phyloP scores from a whole-genome alignment of 179 eudicot genomes.

The Beta macrorhiza region DNA sequence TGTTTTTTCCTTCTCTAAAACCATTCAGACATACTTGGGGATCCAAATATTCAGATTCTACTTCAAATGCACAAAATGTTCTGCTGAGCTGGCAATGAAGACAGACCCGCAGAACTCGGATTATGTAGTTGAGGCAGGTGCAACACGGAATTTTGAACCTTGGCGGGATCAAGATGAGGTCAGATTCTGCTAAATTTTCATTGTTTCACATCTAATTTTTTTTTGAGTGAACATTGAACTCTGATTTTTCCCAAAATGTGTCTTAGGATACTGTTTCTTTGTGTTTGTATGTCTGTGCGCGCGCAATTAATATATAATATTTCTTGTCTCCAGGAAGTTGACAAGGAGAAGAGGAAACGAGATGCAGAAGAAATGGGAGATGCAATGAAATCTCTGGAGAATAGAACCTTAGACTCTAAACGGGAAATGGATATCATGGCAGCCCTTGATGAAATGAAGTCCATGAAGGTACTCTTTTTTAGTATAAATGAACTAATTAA shows the following conservation, averaged over 20 bases:
- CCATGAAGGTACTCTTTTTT: conserved; percentile 62
- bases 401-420: conserved; percentile 83
- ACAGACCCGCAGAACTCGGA: conserved; percentile 95
- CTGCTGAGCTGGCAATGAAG: conserved; percentile 78
- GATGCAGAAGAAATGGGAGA: conserved; percentile 94
- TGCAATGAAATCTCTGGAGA: conserved; percentile 96
- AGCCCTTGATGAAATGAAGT: conserved; percentile 91
- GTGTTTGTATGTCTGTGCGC: not conserved
- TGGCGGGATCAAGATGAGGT: conserved; percentile 96
- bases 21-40: conserved; percentile 80
- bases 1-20: not conserved
- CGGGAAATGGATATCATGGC: conserved; percentile 95
- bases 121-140: conserved; percentile 86
- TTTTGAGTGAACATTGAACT: not conserved
- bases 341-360: conserved; percentile 64
- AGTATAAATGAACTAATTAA: too few species aligned
- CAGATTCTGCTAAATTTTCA: conserved; percentile 2
- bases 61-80: conserved; percentile 85
- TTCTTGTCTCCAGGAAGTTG: conserved; percentile 42
- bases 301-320: not conserved
- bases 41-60: conserved; percentile 89
- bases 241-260: not conserved
- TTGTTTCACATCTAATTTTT: not conserved
- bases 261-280: conserved; percentile 7
- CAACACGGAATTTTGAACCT: conserved; percentile 82